Conservation (phyloP, 441 rosid genomes). For the Eutrema salsugineum region DNA sequence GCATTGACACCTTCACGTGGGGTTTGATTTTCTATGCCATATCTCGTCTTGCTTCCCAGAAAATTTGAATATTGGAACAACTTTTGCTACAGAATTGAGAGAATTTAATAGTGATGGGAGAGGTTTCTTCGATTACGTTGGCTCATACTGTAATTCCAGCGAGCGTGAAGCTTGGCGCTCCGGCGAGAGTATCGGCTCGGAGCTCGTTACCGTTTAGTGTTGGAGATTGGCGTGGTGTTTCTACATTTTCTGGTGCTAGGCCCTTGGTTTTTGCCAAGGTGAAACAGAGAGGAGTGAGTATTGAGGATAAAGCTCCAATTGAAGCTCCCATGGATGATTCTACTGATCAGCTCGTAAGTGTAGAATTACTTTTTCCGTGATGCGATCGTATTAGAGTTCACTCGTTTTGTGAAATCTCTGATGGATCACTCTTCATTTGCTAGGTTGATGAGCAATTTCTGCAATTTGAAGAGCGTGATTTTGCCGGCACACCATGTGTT, state of each 20-base stretch:
- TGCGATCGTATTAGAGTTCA: background rate
- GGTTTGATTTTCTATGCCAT: background rate
- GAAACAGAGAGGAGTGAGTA: constrained; percentile 27
- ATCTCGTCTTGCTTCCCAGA: background rate
- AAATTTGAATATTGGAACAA: background rate
- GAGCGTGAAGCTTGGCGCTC: constrained; percentile 16
- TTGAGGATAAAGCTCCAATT: constrained; percentile 30
- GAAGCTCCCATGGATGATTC: constrained; percentile 28
- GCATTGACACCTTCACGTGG: constrained; percentile 17
- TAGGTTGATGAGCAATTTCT: constrained; percentile 31
- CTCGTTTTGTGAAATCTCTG: background rate
- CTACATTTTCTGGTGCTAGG: constrained; percentile 19
- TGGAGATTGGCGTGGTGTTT: constrained; percentile 23
- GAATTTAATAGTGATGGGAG: constrained; percentile 30
- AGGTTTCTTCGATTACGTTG: constrained; percentile 35
- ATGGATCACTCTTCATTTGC: background rate
- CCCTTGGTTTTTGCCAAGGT: constrained; percentile 24
- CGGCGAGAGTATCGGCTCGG: constrained; percentile 25
- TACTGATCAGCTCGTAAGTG: constrained; percentile 36
- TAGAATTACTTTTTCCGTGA: background rate
- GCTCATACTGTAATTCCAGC: constrained; percentile 20
- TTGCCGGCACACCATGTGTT: constrained; percentile 54
- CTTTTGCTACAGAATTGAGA: background rate
- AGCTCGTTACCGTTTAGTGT: constrained; percentile 18
- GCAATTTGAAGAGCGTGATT: constrained; percentile 49